Conservation (phyloP, 208 protist genomes). For the Crithidia mellificae region DNA sequence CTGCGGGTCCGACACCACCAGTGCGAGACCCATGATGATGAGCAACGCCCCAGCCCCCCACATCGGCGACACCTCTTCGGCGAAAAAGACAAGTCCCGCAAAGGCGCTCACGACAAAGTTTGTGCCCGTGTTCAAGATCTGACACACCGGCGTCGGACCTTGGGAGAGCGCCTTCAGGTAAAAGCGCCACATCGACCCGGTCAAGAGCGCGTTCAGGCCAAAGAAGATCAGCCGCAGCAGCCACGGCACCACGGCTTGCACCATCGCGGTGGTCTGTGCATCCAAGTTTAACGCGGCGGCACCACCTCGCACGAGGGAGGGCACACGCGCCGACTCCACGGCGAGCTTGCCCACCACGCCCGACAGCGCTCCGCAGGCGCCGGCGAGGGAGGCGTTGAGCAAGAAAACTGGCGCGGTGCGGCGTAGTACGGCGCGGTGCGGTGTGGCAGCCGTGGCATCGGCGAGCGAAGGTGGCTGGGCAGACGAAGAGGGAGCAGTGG, state of each 20-base stretch:
- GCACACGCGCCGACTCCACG: conserved; percentile 39
- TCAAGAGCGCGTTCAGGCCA: conserved; percentile 60
- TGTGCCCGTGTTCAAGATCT: conserved; percentile 82
- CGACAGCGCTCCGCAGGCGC: conserved; percentile 68
- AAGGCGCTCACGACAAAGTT: conserved; percentile 85
- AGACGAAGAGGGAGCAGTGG: background rate
- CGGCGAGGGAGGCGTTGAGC: conserved; percentile 67
- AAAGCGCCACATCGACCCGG: conserved; percentile 86
- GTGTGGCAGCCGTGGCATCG: conserved; percentile 9
- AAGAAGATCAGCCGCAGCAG: conserved; percentile 53
- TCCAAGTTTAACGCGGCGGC: conserved; percentile 14
- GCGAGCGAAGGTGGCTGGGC: too few relatives aligned
- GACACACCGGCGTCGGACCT: conserved; percentile 81
- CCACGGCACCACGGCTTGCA: conserved; percentile 34
- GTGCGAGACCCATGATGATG: conserved; percentile 60
- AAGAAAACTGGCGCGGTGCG: conserved; percentile 43
- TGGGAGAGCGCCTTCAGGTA: conserved; percentile 80
- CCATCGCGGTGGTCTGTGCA: conserved; percentile 13
- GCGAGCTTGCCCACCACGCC: conserved; percentile 76
- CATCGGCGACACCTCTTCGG: conserved; percentile 63
- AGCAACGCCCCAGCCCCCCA: conserved; percentile 69
- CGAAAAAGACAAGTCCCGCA: conserved; percentile 72
- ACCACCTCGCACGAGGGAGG: conserved; percentile 18
- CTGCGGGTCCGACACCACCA: conserved; percentile 73
- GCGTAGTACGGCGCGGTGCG: conserved; percentile 1